Base-by-base conservation (phyloP, 2,329 filamentous ascomycete species). In the Elsinoe fawcettii region DNA sequence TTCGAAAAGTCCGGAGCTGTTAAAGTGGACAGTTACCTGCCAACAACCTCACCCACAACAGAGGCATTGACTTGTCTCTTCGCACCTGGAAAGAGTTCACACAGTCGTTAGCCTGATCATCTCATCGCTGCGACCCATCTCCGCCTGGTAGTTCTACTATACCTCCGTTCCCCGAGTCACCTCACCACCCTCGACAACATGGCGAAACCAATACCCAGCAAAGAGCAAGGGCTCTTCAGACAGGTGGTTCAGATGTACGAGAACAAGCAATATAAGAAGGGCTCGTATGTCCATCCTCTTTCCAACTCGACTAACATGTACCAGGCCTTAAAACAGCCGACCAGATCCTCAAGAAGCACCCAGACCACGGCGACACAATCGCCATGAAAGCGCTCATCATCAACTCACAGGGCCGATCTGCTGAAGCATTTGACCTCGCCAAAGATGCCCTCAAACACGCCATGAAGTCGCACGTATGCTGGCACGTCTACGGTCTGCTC, bases 401-500 rank as follows among this genome's bases (percentile, higher is more conserved):
- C 73, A 97, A 95, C 72, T 86, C 88, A 44, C 87, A 92, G 73
- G 90, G 90, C 65, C 92, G 95, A 74, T 85, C 86, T 27, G 90
- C 96, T 58, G 93, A 99, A 75, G 95, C 95, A 0, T 99, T 99
- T 71, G 83, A 85, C 46, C 80, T 99, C 59, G 92, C 88, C 67
- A 99, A 96, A 75, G 82, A 90, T 63, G 93, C 95, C 32, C 79
- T 99, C 66, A 90, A 87, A 64, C 90, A 91, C 67, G 91, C 97
- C 71, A 97, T 99, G 91, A 96, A 95, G 77, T 96, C 91, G 67
- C 92, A 97, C 74, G 91, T 99, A 67, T 97, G 91, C 79, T 99
- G 93, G 93, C 95, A 99, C 73, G 93, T 99, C 60, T 99, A 97
- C 71, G 93, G 95, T 30, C 75, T 99, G 64, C 80, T 99, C 53